Evolutionary conservation across 495 filamentous ascomycete species (phyloP), one percentile per base, ranked within the genome.

Genomic region (Hypoxylon intermedium): DNA sequence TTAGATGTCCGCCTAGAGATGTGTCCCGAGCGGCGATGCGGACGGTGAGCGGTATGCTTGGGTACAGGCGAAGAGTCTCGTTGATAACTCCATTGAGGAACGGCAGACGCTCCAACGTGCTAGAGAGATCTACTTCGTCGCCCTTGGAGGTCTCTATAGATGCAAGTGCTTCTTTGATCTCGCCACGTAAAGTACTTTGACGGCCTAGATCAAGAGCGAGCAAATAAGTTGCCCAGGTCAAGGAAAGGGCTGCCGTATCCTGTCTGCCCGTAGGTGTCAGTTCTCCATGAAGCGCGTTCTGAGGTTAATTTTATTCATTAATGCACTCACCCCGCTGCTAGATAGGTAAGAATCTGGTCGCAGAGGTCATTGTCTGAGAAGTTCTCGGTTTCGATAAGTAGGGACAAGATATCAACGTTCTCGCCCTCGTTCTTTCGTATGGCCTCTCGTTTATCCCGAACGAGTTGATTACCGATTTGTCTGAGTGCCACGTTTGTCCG

Each of bases 331-430:
- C 91, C 91, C 0, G 91, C 91, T 3, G 85, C 87, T 2, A 93
- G 80, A 75, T 92, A 92, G 3, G 90, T 93, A 87, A 93, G 90
- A 67, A 91, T 79, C 63, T 93, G 90, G 66, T 93, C 87, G 36
- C 87, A 76, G n/a, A 93, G 82, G 30, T 87, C 83, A n/a, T 87
- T 85, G 37, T 90, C 86, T 31, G 77, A 81, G 68, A 91, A 92
- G 11, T 82, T 81, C 30, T 84, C 88, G 34, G 82, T 86, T 40
- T 85, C 77, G 20, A 93, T 75, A 18, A 90, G 89, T 0, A 90
- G 83, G n/a, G 85, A 88, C 58, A 93, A 74, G 46, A 93, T 89
- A 60, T 93, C 90, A 19, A 85, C 65, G 21, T 83, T 85, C 2
- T 67, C 58, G 5, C 68, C 53, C 46, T 84, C 75, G 15, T 73